Conservation (phyloP, 139 green algal species). For the Parachlorella kessleri region DNA sequence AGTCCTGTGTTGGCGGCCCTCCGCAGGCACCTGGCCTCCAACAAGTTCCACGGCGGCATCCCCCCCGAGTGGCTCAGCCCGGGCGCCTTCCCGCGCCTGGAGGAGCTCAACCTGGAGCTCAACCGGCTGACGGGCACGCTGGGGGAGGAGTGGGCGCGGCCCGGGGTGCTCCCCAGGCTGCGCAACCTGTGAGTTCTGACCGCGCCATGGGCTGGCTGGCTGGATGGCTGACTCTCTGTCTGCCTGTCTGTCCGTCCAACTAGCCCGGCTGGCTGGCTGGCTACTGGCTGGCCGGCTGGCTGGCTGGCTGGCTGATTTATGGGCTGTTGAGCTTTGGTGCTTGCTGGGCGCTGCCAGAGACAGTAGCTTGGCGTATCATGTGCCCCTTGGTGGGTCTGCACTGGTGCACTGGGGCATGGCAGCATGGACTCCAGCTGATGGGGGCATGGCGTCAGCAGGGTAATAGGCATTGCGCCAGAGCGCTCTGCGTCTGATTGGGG, state of each 20-base stretch:
- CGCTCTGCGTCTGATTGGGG: too few relatives aligned
- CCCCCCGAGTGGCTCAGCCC: conserved; percentile 8
- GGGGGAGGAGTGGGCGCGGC: not conserved
- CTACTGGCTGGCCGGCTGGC: not conserved
- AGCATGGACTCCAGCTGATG: too few relatives aligned
- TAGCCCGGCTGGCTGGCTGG: not conserved
- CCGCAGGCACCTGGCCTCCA: not conserved
- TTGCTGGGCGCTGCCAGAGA: too few relatives aligned
- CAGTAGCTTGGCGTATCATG: too few relatives aligned
- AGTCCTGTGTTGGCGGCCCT: too few relatives aligned
- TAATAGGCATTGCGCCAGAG: too few relatives aligned
- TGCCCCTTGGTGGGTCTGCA: too few relatives aligned
- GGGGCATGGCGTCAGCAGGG: too few relatives aligned
- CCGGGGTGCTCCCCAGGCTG: conserved; percentile 1
- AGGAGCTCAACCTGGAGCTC: not conserved
- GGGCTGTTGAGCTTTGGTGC: too few relatives aligned
- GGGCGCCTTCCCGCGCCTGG: not conserved
- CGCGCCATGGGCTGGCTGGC: not conserved
- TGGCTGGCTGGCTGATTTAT: too few relatives aligned
- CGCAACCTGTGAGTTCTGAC: not conserved
- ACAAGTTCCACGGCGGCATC: not conserved
- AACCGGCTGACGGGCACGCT: too few relatives aligned
- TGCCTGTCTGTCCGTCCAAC: not conserved
- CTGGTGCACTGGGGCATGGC: too few relatives aligned
- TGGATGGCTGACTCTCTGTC: not conserved